Base-by-base conservation (phyloP, 2,329 filamentous ascomycete genomes). In the Fusarium staphyleae region DNA sequence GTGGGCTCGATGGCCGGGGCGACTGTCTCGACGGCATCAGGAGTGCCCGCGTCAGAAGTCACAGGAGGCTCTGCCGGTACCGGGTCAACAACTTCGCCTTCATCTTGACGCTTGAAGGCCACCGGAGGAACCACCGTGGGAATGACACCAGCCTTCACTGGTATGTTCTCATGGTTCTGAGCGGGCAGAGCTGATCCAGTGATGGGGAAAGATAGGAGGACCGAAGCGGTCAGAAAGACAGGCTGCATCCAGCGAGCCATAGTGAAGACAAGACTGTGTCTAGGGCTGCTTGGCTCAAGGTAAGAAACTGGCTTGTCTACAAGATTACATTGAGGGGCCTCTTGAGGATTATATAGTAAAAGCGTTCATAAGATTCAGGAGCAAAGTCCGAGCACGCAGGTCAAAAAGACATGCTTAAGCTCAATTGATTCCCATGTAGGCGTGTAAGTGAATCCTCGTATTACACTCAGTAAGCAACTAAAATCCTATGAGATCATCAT, bases 191-290 rank as follows among this genome's bases (percentile, higher is more conserved):
- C 33, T n/a, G 18, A 33, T 8, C 49, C 9, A 15, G 4, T 16
- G 5, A 16, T 43, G 0, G 28, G 22, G 3, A 53, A 42, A 15
- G 48, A 55, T n/a, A 48, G 29, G 15, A 55, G 15, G 33, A 44
- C 52, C 43, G 32, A 39, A 34, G 39, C 11, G 36, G 49, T 40
- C 42, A 55, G 0, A 1, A 53, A 35, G 41, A 55, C 37, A 15
- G 48, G 15, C 11, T 55, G 48, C 2, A 41, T 16, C 52, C 42
- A 55, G 33, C 33, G 52, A 15, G 5, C 16, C 52, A 55, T 55
- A 0, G 15, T 40, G 18, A 14, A 29, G 2, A 12, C 10, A 14
- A 29, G 2, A 12, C 10, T 42, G 9, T 39, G 16, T 13, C 4
- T 5, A 10, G 13, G 5, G 15, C 1, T 24, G 5, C 30, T 19